A percentile compares a stretch with the other conserved stretches of the same genome.
Evolutionary conservation across 495 filamentous ascomycete species (phyloP).

Genomic region (Aspergillus steynii): DNA sequence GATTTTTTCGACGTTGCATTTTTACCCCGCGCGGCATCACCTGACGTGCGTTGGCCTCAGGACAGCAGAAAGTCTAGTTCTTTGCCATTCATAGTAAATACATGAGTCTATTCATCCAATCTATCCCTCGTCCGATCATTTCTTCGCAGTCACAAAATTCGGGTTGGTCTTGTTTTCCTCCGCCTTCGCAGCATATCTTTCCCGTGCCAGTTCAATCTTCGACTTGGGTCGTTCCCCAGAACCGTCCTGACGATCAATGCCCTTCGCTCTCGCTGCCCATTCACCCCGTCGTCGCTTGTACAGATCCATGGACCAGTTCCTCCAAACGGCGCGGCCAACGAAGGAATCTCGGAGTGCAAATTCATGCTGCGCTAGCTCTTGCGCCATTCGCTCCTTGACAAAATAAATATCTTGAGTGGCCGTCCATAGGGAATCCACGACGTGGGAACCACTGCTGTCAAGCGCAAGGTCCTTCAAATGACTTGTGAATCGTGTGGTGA

Average conservation of each 20-base stretch:
- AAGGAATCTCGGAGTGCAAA: slow-evolving; percentile 67
- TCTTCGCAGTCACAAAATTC: slow-evolving; percentile 3
- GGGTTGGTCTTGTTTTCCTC: slow-evolving; percentile 18
- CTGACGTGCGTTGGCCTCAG: background rate
- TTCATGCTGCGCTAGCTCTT: slow-evolving; percentile 64
- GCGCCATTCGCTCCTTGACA: slow-evolving; percentile 65
- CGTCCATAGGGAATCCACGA: slow-evolving; percentile 75
- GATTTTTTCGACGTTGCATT: background rate
- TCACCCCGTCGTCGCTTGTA: slow-evolving; percentile 69
- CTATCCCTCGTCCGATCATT: background rate
- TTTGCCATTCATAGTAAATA: background rate
- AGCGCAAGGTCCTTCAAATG: slow-evolving; percentile 64
- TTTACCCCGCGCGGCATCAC: background rate
- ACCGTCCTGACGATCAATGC: slow-evolving; percentile 24
- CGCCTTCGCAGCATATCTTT: slow-evolving; percentile 39
- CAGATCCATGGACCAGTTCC: slow-evolving; percentile 88
- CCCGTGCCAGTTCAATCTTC: slow-evolving; percentile 49
- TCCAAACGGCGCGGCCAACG: slow-evolving; percentile 81
- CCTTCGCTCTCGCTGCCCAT: slow-evolving; percentile 71
- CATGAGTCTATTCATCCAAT: background rate
- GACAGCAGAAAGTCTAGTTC: background rate
- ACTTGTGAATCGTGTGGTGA: slow-evolving; percentile 60
- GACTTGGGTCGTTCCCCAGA: slow-evolving; percentile 41
- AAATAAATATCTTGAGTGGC: slow-evolving; percentile 65
- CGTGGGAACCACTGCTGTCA: slow-evolving; percentile 71